A percentile compares a stretch with the other conserved stretches of the same genome.
Evolutionary conservation across 1,284 basidiomycete genomes (phyloP).

Genomic region (Cutaneotrichosporon curvatum): DNA sequence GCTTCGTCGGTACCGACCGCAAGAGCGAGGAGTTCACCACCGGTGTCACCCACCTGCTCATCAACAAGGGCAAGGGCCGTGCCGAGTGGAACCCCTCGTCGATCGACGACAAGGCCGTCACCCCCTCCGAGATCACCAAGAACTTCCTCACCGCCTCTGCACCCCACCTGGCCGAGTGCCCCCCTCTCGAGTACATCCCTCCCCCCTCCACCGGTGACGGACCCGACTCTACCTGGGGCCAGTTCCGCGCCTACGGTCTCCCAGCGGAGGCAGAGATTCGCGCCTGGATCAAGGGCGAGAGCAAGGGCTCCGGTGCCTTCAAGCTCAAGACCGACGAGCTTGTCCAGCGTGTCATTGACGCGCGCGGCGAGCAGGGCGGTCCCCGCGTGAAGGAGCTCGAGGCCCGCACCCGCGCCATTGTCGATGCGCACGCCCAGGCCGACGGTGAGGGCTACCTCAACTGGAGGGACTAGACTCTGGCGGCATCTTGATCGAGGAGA

Average conservation of each 20-base stretch:
- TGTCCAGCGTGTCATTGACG: conserved; percentile 29
- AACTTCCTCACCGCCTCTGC: conserved; percentile 48
- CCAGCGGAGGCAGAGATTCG: conserved; percentile 36
- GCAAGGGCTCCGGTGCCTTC: conserved; percentile 40
- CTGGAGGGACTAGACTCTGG: conserved; percentile 26
- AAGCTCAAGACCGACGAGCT: conserved; percentile 39
- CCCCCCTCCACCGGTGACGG: conserved; percentile 17
- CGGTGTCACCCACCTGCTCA: conserved; percentile 68
- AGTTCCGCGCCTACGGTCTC: conserved; percentile 42
- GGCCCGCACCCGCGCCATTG: conserved; percentile 24
- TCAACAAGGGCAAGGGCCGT: conserved; percentile 53
- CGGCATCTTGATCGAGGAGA: neutral
- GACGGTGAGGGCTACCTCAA: conserved; percentile 37
- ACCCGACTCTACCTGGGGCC: conserved; percentile 39
- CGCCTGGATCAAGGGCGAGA: conserved; percentile 34
- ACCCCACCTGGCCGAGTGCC: conserved; percentile 59
- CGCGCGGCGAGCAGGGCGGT: conserved; percentile 19
- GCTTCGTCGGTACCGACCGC: conserved; percentile 45
- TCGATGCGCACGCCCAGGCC: conserved; percentile 28
- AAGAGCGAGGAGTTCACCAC: conserved; percentile 72
- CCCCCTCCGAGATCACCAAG: conserved; percentile 49
- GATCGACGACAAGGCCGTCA: conserved; percentile 50
- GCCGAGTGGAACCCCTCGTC: conserved; percentile 54
- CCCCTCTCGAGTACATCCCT: conserved; percentile 29
- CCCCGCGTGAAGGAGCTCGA: conserved; percentile 27